Percentiles rank a stretch among this genome's conserved stretches.
Conservation (phyloP, 768 basidiomycete genomes). For the Suillus decipiens region DNA sequence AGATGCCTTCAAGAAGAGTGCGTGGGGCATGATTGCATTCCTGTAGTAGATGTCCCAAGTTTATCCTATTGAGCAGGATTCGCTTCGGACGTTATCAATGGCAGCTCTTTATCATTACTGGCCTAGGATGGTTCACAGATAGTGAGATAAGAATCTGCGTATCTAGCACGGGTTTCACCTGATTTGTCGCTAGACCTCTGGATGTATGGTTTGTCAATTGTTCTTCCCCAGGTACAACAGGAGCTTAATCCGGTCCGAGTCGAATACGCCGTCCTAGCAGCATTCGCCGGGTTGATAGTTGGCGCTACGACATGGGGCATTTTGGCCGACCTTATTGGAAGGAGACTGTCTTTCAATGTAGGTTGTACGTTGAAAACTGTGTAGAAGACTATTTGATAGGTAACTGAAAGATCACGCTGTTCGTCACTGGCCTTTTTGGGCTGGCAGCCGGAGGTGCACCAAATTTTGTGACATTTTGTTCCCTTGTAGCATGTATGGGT, state of each 20-base stretch:
- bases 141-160: slow-evolving; percentile 36
- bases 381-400: not conserved
- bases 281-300: slow-evolving; percentile 50
- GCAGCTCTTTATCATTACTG: slow-evolving; percentile 49
- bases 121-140: slow-evolving; percentile 52
- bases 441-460: slow-evolving; percentile 48
- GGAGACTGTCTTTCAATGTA: slow-evolving; percentile 47
- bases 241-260: slow-evolving; percentile 45
- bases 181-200: slow-evolving; percentile 30
- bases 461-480: slow-evolving; percentile 47
- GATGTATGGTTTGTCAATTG: slow-evolving; percentile 50
- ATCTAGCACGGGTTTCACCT: slow-evolving; percentile 28
- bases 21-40: slow-evolving; percentile 13
- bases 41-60: not conserved
- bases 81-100: slow-evolving; percentile 52
- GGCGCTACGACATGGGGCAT: slow-evolving; percentile 52
- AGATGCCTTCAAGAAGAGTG: slow-evolving; percentile 48
- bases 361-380: not conserved
- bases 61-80: slow-evolving; percentile 34
- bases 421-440: slow-evolving; percentile 48
- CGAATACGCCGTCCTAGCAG: slow-evolving; percentile 47
- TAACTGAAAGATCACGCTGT: slow-evolving; percentile 32
- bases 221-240: slow-evolving; percentile 45
- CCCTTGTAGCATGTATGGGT: slow-evolving; percentile 47
- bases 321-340: slow-evolving; percentile 50